Evolutionary conservation across 176 grass and related monocot species (phyloP).

Genomic region (Phoenix roebelenii): DNA sequence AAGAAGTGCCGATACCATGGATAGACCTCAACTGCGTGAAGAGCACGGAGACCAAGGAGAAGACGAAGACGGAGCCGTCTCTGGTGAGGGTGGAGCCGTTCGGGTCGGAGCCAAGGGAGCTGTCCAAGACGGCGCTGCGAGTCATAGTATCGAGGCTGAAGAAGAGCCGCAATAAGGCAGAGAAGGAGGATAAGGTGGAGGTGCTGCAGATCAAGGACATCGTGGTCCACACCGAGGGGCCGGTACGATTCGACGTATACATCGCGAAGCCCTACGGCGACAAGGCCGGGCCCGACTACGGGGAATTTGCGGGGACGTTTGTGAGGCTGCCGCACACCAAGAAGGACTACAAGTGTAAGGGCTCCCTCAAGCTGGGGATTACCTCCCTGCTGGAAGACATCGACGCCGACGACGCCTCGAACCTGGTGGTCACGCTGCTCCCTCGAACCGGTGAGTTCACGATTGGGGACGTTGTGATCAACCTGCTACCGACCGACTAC

Average conservation of each 20-base stretch:
- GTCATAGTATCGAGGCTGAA: slow-evolving; percentile 21
- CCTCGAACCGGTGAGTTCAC: neutral
- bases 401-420: neutral
- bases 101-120: slow-evolving; percentile 3
- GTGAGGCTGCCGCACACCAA: neutral
- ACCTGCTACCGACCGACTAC: neutral
- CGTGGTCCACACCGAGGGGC: neutral
- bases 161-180: slow-evolving; percentile 22
- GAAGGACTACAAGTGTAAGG: neutral
- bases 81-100: slow-evolving; percentile 1
- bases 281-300: neutral
- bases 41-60: slow-evolving; percentile 8
- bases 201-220: slow-evolving; percentile 26
- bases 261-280: slow-evolving; percentile 16
- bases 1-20: slow-evolving; percentile 21
- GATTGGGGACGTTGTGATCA: neutral
- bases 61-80: neutral
- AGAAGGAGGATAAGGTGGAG: slow-evolving; percentile 27
- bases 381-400: too few relatives aligned
- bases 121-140: slow-evolving; percentile 11
- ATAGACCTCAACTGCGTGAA: slow-evolving; percentile 7
- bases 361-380: too few relatives aligned
- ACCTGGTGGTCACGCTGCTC: slow-evolving; percentile 11
- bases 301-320: slow-evolving; percentile 11
- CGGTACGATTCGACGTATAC: slow-evolving; percentile 27